Base-by-base conservation (phyloP, 1,284 basidiomycete genomes). In the Leccinum solheimii region DNA sequence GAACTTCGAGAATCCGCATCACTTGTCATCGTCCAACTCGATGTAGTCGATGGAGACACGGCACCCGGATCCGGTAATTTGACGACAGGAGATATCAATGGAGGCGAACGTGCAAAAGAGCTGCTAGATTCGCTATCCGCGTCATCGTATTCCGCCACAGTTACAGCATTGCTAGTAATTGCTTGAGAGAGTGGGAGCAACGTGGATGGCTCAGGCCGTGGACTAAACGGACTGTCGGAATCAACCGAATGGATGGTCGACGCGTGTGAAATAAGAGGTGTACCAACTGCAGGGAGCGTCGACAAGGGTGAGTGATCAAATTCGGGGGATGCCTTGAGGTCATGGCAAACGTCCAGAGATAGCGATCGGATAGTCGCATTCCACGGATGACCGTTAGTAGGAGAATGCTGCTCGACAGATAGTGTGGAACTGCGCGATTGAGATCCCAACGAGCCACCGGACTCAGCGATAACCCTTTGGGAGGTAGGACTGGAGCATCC, bases 371-470 rank as follows among this genome's bases (percentile, higher is more conserved):
- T 51, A 2, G 60, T 34, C 32, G 19, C 11, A 30, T 62, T 61
- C 65, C 69, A 70, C 5, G 52, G 57, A 8, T 61, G 69, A 49
- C 52, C 62, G 14, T 72, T 69, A 0, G 55, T 67, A 26, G 73
- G 71, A 48, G 60, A 73, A 56, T 36, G 59, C 50, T 75, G 73
- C n/a, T 73, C 71, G 8, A 75, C 69, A 8, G 74, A 68, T 43
- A 73, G 71, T 3, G 72, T 76, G 2, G 72, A 75, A 57, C 72
- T 76, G 32, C 71, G 70, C 19, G 75, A 73, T 49, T 67, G 75
- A 14, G 70, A 66, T 3, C 58, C 66, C 1, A 55, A 58, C 21
- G 69, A 72, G 7, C 55, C 57, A 7, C 34, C 56, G 1, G 64
- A 62, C 16, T 56, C 71, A 36, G 53, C 56, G 13, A 53, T 48